Base-by-base conservation (phyloP, 2,329 filamentous ascomycete genomes). In the Lachnellula cervina region DNA sequence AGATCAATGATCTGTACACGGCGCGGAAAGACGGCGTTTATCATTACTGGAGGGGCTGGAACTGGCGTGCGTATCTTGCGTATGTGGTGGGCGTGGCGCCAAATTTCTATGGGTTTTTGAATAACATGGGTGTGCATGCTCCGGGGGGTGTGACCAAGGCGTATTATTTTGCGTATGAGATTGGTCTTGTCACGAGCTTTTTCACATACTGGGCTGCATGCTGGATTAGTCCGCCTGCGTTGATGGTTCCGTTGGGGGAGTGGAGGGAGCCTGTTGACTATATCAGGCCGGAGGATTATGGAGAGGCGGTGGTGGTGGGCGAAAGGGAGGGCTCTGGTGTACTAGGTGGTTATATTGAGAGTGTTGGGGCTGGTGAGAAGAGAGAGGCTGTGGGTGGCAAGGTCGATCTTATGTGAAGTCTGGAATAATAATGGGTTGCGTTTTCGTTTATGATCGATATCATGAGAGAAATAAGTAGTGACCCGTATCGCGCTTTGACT, bases 151-250 rank as follows among this genome's bases (percentile, higher is more conserved):
- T 72, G 3, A 69, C 66, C 0, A 64, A 68, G 16, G 82, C 83
- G 67, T 84, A 84, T 62, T 81, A 80, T 58, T 71, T 84, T 23
- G 80, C 80, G 0, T 79, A 77, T 54, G 76, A 77, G 61, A 79
- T 82, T 5, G 76, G 77, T 3, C 73, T 84, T 54, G 74, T 77
- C 51, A 69, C 83, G 11, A 64, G 64, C 7, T 66, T 68, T 19
- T 47, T 55, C 1, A 57, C 61, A 0, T 73, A 67, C 56, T 69
- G 64, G 62, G 53, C 54, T 1, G 42, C 59, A 7, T 62, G 59
- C 51, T 54, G 25, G 21, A 11, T 59, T 2, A 63, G 49, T 38
- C 64, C 64, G 1, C 63, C 62, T 1, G 28, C 59, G 2, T 40
- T 65, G 19, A 61, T 42, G 40, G 57, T 63, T 17, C 45, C 55